phyloP scores from a whole-genome alignment of 805 yeast genomes.

The Teunomyces gatunensis region DNA sequence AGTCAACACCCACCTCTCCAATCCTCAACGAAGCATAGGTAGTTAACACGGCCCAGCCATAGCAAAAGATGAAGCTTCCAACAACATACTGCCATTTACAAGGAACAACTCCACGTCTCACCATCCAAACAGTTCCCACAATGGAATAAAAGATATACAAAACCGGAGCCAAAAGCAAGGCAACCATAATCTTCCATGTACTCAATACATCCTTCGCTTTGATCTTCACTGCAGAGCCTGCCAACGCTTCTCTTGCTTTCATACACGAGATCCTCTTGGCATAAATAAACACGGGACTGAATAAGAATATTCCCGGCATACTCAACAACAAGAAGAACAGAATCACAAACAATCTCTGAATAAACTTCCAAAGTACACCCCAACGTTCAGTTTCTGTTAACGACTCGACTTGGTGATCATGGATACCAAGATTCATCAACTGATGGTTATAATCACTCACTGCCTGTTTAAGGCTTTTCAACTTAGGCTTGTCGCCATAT shows the following conservation, averaged over 20 bases:
- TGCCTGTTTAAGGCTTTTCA: slow-evolving; percentile 24
- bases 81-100: slow-evolving; percentile 9
- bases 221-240: slow-evolving; percentile 37
- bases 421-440: slow-evolving; percentile 31
- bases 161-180: slow-evolving; percentile 39
- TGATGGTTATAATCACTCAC: slow-evolving; percentile 35
- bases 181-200: slow-evolving; percentile 44
- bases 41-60: slow-evolving; percentile 36
- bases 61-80: slow-evolving; percentile 28
- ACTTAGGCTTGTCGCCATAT: slow-evolving; percentile 33
- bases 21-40: slow-evolving; percentile 41
- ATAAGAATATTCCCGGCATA: slow-evolving; percentile 37
- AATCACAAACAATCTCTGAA: slow-evolving; percentile 25
- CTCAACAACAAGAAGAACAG: slow-evolving; percentile 30
- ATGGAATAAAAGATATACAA: slow-evolving; percentile 39
- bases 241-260: slow-evolving; percentile 40
- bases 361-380: slow-evolving; percentile 22
- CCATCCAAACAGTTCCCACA: slow-evolving; percentile 26
- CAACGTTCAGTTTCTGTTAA: slow-evolving; percentile 21
- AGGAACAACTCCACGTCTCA: slow-evolving; percentile 13
- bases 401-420: slow-evolving; percentile 40
- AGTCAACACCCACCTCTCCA: slow-evolving; percentile 43
- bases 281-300: slow-evolving; percentile 39
- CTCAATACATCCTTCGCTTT: slow-evolving; percentile 42
- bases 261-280: slow-evolving; percentile 29